These are phyloP conservation scores for Phaeosphaeriaceae sp. DNA, from an alignment of 2,329 filamentous ascomycete species.

Conservation along the genomic window DNA sequence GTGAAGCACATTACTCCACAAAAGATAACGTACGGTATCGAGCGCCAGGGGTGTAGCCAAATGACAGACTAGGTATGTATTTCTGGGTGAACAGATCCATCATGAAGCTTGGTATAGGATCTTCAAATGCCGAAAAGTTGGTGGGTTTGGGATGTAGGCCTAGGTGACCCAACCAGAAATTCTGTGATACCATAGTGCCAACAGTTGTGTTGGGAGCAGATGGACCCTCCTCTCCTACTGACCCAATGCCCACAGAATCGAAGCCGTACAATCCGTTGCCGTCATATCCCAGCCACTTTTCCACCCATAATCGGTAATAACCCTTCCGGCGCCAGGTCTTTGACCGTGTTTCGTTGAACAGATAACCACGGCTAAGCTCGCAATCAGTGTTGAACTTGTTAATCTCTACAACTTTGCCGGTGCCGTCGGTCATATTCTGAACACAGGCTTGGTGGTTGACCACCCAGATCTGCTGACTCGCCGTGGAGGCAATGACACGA, in stretches of 20 bases:
- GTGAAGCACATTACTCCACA: not conserved
- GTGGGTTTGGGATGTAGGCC: conserved; percentile 58
- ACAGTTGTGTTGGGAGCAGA: conserved; percentile 52
- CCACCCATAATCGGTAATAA: conserved; percentile 65
- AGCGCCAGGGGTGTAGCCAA: conserved; percentile 78
- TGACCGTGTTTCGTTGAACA: conserved; percentile 63
- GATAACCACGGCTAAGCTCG: conserved; percentile 61
- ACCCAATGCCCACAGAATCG: conserved; percentile 54
- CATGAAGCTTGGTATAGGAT: conserved; percentile 61
- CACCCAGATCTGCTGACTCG: conserved; percentile 74
- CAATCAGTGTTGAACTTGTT: conserved; percentile 51
- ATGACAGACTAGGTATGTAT: conserved; percentile 73
- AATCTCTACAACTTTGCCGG: conserved; percentile 26
- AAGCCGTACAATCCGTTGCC: conserved; percentile 71
- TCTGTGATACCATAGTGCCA: conserved; percentile 47
- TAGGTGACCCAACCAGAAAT: conserved; percentile 56
- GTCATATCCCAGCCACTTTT: conserved; percentile 60
- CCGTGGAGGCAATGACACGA: conserved; percentile 68
- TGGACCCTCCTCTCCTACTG: conserved; percentile 48
- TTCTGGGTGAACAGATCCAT: conserved; percentile 59
- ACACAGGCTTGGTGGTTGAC: conserved; percentile 52
- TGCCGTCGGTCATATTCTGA: conserved; percentile 53
- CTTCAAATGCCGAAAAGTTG: conserved; percentile 60
- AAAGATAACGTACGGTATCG: conserved; percentile 63
- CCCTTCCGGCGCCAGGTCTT: conserved; percentile 65